Evolutionary conservation across 805 yeast genomes (phyloP), one percentile per base, ranked within the genome.

Genomic region (Wickerhamiella shivajii): DNA sequence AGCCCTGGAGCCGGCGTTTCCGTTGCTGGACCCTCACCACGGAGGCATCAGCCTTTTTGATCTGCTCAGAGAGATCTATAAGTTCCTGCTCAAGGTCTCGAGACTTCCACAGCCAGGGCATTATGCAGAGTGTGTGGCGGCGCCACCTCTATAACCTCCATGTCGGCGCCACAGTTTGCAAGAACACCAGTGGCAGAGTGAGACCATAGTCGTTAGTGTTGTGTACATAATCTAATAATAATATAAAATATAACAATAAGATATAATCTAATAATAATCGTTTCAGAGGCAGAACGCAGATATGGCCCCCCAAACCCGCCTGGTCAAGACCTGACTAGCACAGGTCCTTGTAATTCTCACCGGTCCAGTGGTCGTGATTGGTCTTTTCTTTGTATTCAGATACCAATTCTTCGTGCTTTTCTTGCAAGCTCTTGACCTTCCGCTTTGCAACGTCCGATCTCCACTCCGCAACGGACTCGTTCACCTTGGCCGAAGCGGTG

Each of bases 331-430:
- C n/a, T n/a, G n/a, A n/a, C n/a, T n/a, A n/a, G n/a, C n/a, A n/a
- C n/a, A n/a, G n/a, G n/a, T n/a, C n/a, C n/a, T n/a, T n/a, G n/a
- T n/a, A n/a, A n/a, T n/a, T n/a, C n/a, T n/a, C n/a, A n/a, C n/a
- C n/a, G n/a, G n/a, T n/a, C n/a, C n/a, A n/a, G 10, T 74, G 65
- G 45, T 77, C 68, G 52, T 71, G 87, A 43, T 79, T 77, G 11
- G 93, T 78, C 47, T 70, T 64, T 37, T 66, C 61, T 53, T 79
- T 79, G 53, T 78, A 59, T 40, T 73, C 78, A 15, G 74, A 77
- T 30, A 78, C 63, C 49, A 73, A 71, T 17, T 54, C 54, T 36
- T 59, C 57, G 39, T 74, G 81, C 29, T 60, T 52, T 16, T 59
- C 59, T 36, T 57, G 54, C 33, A 73, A 52, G 8, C 39, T 35